Evolutionary conservation across 139 green algal genomes (phyloP).

Genomic region (Chlamydomonas sphaeroides): DNA sequence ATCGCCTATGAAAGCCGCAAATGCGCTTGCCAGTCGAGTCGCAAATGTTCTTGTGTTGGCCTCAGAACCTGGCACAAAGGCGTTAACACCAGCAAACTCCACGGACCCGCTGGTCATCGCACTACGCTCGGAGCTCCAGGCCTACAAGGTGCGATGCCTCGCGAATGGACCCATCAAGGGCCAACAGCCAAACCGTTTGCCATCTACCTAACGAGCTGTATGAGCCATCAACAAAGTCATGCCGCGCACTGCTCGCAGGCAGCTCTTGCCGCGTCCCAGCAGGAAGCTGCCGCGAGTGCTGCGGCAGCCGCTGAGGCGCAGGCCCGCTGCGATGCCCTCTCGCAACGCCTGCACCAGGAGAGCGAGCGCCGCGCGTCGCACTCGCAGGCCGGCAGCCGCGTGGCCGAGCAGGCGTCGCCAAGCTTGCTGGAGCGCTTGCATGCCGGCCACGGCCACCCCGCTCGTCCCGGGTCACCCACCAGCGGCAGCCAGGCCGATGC

Average conservation of each 20-base stretch:
- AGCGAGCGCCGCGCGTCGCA: constrained; percentile 9
- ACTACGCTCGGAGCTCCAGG: constrained; percentile 34
- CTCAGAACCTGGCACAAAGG: constrained; percentile 2
- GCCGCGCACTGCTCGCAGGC: too few relatives aligned
- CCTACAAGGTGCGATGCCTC: constrained; percentile 46
- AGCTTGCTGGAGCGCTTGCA: too few relatives aligned
- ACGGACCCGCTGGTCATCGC: neutral
- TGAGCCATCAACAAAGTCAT: too few relatives aligned
- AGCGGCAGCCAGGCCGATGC: too few relatives aligned
- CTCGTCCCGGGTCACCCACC: too few relatives aligned
- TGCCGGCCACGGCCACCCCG: too few relatives aligned
- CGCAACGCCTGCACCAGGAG: constrained; percentile 35
- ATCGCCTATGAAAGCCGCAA: too few relatives aligned
- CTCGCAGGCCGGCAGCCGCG: constrained; percentile 13
- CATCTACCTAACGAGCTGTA: too few relatives aligned
- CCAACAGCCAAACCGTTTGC: too few relatives aligned
- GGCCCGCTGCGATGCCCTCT: constrained; percentile 17
- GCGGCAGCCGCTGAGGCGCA: constrained; percentile 18
- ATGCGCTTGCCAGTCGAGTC: too few relatives aligned
- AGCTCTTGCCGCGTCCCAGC: constrained; percentile 2
- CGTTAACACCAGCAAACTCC: neutral
- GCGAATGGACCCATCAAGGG: too few relatives aligned
- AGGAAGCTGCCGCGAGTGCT: constrained; percentile 23
- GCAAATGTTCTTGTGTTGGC: neutral
- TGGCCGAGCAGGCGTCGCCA: neutral